Evolutionary conservation across 345 rosid species (phyloP).

Genomic region (Eucalyptus cloeziana): DNA sequence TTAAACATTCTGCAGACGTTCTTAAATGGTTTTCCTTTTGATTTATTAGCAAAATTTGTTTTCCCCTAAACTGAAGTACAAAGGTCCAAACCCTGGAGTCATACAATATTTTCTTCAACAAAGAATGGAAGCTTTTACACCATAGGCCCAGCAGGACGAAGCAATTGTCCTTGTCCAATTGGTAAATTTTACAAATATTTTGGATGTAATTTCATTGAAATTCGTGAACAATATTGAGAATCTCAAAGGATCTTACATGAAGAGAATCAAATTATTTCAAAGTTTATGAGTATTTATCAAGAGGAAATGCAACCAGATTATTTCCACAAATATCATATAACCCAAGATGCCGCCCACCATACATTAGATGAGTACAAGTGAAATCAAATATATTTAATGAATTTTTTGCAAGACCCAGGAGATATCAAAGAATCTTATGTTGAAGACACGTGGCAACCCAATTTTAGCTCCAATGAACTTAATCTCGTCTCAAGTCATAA

Average conservation of each 20-base stretch:
- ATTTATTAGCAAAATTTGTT: not conserved
- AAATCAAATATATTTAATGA: not conserved
- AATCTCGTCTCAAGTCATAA: not conserved
- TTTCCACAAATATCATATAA: not conserved
- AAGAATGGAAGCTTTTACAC: not conserved
- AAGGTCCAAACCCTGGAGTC: not conserved
- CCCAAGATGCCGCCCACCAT: not conserved
- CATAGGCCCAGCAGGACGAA: not conserved
- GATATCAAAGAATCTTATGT: not conserved
- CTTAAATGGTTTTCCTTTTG: not conserved
- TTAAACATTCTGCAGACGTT: not conserved
- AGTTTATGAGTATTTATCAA: not conserved
- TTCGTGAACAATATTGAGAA: not conserved
- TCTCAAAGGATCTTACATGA: not conserved
- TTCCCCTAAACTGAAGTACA: not conserved
- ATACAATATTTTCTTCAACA: not conserved
- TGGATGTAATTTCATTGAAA: not conserved
- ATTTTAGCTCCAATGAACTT: not conserved
- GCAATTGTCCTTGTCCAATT: not conserved
- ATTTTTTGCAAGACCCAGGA: rapidly evolving
- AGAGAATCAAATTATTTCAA: not conserved
- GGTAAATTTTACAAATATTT: not conserved
- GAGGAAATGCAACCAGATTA: not conserved
- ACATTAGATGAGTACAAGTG: not conserved
- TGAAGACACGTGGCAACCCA: not conserved